A percentile compares a stretch with the other conserved stretches of the same genome.
phyloP scores from a whole-genome alignment of 2,329 filamentous ascomycete genomes.

The Niveomyces coronatus region DNA sequence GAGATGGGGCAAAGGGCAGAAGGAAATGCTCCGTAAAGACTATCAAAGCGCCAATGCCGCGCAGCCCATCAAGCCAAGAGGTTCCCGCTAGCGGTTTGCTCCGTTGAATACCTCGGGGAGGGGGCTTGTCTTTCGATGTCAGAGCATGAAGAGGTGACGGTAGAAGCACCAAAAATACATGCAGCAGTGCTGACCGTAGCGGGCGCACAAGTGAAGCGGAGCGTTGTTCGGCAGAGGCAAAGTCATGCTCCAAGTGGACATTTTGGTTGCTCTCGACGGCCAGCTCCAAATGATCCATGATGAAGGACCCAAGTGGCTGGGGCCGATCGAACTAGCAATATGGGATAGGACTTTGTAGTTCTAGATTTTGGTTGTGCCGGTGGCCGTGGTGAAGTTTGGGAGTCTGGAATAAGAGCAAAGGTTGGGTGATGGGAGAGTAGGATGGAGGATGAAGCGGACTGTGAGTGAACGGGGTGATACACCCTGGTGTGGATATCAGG shows the following conservation, averaged over 20 bases:
- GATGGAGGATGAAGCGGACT: not conserved
- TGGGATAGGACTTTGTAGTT: not conserved
- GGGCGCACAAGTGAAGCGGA: not conserved
- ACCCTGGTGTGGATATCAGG: not conserved
- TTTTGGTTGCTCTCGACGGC: not conserved
- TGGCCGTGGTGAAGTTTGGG: not conserved
- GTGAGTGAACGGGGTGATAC: not conserved
- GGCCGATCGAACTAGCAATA: not conserved
- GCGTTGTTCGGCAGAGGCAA: not conserved
- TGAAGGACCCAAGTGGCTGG: not conserved
- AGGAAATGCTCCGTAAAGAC: not conserved
- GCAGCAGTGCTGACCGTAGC: not conserved
- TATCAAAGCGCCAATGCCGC: not conserved
- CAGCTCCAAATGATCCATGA: not conserved
- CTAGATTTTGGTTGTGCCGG: not conserved
- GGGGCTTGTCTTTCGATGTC: not conserved
- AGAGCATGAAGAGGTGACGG: not conserved
- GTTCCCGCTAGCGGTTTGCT: not conserved
- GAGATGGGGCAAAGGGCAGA: not conserved
- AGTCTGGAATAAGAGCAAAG: not conserved
- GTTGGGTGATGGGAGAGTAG: not conserved
- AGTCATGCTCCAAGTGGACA: not conserved
- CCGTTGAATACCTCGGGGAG: not conserved
- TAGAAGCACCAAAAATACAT: not conserved
- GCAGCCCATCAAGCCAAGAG: not conserved